These are phyloP conservation scores for sweet orange (Citrus sinensis) DNA, from an alignment of 345 rosid genomes.

Conservation along the genomic window DVS_A1.0 CM039168.1:3879501-3880000, in stretches of 20 bases:
- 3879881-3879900: conserved; percentile 70
- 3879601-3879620: too few relatives aligned
- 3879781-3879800: conserved; percentile 63
- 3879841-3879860: conserved; percentile 82
- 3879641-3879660: not conserved
- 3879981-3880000: conserved; percentile 8
- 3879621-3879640: not conserved
- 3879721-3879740: conserved; percentile 69
- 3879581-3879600: too few relatives aligned
- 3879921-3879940: not conserved
- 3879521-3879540: not conserved
- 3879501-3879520: not conserved
- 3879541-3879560: not conserved
- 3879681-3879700: conserved; percentile 29
- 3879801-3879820: conserved; percentile 59
- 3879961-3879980: conserved; percentile 23
- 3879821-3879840: conserved; percentile 45
- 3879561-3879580: not conserved
- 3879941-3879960: not conserved
- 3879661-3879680: not conserved
- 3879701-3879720: conserved; percentile 87
- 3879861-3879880: conserved; percentile 60
- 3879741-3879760: conserved; percentile 46
- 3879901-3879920: conserved; percentile 46
- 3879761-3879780: conserved; percentile 39